Evolutionary conservation across 1,284 basidiomycete genomes (phyloP), one percentile per base, ranked within the genome.

Genomic region (Taiwanofungus camphoratus): DNA sequence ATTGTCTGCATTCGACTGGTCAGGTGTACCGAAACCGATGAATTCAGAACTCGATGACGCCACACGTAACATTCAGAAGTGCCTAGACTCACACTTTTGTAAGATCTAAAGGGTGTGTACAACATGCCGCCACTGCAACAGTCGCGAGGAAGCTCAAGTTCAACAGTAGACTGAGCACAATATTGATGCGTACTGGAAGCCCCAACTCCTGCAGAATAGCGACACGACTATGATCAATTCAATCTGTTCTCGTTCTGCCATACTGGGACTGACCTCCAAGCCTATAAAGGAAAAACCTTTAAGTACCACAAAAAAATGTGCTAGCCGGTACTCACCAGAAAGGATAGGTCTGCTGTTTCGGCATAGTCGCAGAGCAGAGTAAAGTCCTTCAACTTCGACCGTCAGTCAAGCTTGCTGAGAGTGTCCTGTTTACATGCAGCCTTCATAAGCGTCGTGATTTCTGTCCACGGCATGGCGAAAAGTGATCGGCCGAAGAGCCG

Each of bases 31-130:
- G 36, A 50, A 23, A 42, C 18, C 20, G 34, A 23, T 16, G n/a
- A 18, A 24, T 32, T 42, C 26, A 46, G 43, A 35, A 19, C 20
- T 1, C 22, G 3, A 40, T 2, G 27, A 30, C 36, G n/a, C 24
- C 27, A 26, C 41, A 39, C n/a, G 36, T 19, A 22, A 19, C 27
- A 2, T 21, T 18, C 41, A 19, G 36, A 21, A 13, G 27, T 16
- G 15, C 36, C 21, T 16, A 1, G 13, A 68, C 80, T 50, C 49
- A 91, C 89, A 92, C 87, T 78, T 91, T 87, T 46, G 87, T 83
- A 43, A 92, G 70, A 63, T 93, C 90, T 36, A 92, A 65, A 22
- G 90, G 90, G 67, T 93, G 90, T 0, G 89, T 92, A 59, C 78
- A 87, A 54, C 77, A 83, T 40, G 89, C 85, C 30, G 90, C 89